Evolutionary conservation across 2,329 filamentous ascomycete genomes (phyloP), one percentile per base, ranked within the genome.

Genomic region (Lasiodiplodia hormozganensis): DNA sequence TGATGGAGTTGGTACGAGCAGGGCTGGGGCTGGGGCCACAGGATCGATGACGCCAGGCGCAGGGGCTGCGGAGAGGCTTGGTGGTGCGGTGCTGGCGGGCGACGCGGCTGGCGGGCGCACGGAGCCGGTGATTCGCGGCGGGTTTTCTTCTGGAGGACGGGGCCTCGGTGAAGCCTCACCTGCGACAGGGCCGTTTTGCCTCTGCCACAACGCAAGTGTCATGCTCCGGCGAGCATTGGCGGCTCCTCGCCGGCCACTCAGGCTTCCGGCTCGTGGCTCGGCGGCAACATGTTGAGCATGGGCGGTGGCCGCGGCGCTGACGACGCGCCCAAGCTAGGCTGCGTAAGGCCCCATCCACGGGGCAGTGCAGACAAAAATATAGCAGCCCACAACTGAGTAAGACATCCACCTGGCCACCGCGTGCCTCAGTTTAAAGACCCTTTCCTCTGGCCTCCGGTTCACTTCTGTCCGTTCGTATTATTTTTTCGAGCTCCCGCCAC

Each of bases 321-420:
- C 60, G 60, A 64, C 60, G 60, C 60, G 28, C 60, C 18, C 31
- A 25, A 28, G 25, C 58, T 43, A 28, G 57, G 40, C 28, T 64
- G 38, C 58, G 58, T 62, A 51, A 62, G 58, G 58, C 58, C 23
- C 43, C n/a, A 25, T 31, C 58, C 34, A 18, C 60, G 60, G 60
- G 60, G 60, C 60, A 52, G 60, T 64, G 60, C 60, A 64, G 18
- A 52, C 60, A 52, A 64, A 64, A 64, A 64, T 64, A 62, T 62
- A 49, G 23, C 40, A 49, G 34, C 36, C 60, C 43, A 52, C 54
- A 23, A 43, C 43, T 52, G 60, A 62, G 28, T 52, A 64, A 64
- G 47, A 64, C 43, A 34, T 10, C 5, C 54, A 7, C 31, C 8
- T 18, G 36, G 6, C 21, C 16, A 16, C 21, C 31, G 31, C 31